A percentile compares a stretch with the other conserved stretches of the same genome.
Evolutionary conservation across 371 early-diverging fungal species (phyloP).

Genomic region (Batkoa obscura): DNA sequence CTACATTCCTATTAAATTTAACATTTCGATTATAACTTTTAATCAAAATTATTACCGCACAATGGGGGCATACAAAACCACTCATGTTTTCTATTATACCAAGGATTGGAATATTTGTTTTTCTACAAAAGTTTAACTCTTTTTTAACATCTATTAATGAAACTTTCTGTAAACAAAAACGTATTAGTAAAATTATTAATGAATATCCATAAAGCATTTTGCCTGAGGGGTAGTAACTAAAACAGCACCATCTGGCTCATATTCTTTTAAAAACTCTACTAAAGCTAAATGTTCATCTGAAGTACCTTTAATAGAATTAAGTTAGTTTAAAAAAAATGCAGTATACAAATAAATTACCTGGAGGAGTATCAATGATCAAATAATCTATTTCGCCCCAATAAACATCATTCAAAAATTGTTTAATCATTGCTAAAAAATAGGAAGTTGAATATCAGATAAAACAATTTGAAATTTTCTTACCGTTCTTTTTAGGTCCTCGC

Average conservation of each 20-base stretch:
- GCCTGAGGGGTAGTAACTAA: constrained; percentile 87
- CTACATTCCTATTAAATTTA: constrained; percentile 56
- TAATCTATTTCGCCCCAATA: constrained; percentile 76
- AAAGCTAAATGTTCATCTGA: constrained; percentile 86
- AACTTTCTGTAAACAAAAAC: constrained; percentile 17
- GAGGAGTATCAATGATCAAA: constrained; percentile 87
- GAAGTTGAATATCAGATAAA: background rate
- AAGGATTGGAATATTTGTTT: constrained; percentile 52
- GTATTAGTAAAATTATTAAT: background rate
- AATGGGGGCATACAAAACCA: constrained; percentile 76
- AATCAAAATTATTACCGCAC: constrained; percentile 28
- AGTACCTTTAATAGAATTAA: constrained; percentile 25
- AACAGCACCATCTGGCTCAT: constrained; percentile 61
- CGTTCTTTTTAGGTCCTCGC: constrained; percentile 88
- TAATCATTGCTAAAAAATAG: constrained; percentile 46
- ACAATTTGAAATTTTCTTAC: constrained; percentile 13
- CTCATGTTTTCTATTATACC: constrained; percentile 94
- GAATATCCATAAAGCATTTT: background rate
- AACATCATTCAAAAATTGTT: constrained; percentile 77
- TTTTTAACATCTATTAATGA: constrained; percentile 74
- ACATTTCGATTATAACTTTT: constrained; percentile 1
- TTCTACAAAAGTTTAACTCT: constrained; percentile 69
- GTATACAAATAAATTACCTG: constrained; percentile 23
- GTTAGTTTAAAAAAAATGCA: background rate
- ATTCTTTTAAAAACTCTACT: constrained; percentile 51